Percentiles rank a stretch among this genome's conserved stretches.
Evolutionary conservation across 192 early-diverging fungal genomes (phyloP).

Genomic region (Piromyces finnis): DNA sequence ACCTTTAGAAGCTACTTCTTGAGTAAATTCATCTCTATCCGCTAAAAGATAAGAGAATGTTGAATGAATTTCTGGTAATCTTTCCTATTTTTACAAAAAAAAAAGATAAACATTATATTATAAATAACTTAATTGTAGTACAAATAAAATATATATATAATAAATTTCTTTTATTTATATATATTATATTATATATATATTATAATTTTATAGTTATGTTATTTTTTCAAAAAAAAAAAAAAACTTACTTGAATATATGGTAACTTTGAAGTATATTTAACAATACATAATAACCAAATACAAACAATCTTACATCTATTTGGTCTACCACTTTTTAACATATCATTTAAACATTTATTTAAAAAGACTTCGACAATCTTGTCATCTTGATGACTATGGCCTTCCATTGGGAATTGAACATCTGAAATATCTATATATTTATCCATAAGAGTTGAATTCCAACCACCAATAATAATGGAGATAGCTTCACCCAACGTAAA

Average conservation of each 20-base stretch:
- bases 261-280: conserved; percentile 45
- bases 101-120: no score
- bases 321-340: conserved; percentile 26
- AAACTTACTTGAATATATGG: conserved; percentile 7
- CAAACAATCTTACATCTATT: conserved; percentile 45
- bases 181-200: background rate
- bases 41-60: conserved; percentile 55
- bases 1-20: conserved; percentile 76
- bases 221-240: no score
- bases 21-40: conserved; percentile 74
- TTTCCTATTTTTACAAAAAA: conserved; percentile 10
- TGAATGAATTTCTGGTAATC: conserved; percentile 47
- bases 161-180: no score
- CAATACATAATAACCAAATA: conserved; percentile 59
- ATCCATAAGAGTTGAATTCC: conserved; percentile 43
- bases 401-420: conserved; percentile 9
- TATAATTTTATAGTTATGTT: no score
- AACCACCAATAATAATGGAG: conserved; percentile 38
- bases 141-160: no score
- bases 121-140: no score
- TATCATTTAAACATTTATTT: conserved; percentile 27
- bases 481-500: conserved; percentile 75
- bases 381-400: background rate
- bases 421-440: conserved; percentile 53
- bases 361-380: conserved; percentile 21